Base-by-base conservation (phyloP, 495 filamentous ascomycete genomes). In the Emericellopsis terricola region DNA sequence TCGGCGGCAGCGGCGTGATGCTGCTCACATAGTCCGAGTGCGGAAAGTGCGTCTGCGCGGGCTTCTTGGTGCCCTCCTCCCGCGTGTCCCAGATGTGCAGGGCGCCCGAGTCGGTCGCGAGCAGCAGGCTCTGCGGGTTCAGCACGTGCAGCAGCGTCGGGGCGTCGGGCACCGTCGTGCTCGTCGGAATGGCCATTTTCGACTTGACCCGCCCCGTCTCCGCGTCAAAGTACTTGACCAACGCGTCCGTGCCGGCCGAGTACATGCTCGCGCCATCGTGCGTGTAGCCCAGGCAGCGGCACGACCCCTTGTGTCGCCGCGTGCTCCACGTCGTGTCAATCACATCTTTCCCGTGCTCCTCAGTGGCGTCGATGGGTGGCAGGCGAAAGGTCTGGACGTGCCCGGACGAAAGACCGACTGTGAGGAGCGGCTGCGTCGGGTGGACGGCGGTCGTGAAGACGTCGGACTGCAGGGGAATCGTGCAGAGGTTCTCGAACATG, bases 21-120 rank as follows among this genome's bases (percentile, higher is more conserved):
- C 83, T 89, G 18, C 86, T 83, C 34, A 97, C 73, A 51, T 93
- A 94, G 59, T 94, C 89, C 37, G 79, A 76, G 49, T 96, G 89
- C 3, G 84, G 82, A 35, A 75, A 71, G 45, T 87, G 73, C 19
- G 80, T 81, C 48, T 82, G 79, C 41, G 76, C 66, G 1, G 81
- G 79, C 29, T 67, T 74, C 28, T 62, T 57, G 2, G 70, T 60
- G 36, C 69, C 65, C 8, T 79, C 71, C 28, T 63, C 62, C 39
- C 89, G 84, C 6, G 93, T 65, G 52, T 96, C 91, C 57, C 84
- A 89, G 39, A 96, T 65, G 51, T 97, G 81, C 13, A 97, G 60
- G 18, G 77, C 74, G 19, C 82, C 81, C 10, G 80, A 86, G 56
- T 97, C 89, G 40, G 84, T 87, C 19, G 78, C 85, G 19, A 94